These are phyloP conservation scores for Magnolia kwangsiensis DNA, from an alignment of 164 flowering plant genomes.

Conservation along the genomic window DNA sequence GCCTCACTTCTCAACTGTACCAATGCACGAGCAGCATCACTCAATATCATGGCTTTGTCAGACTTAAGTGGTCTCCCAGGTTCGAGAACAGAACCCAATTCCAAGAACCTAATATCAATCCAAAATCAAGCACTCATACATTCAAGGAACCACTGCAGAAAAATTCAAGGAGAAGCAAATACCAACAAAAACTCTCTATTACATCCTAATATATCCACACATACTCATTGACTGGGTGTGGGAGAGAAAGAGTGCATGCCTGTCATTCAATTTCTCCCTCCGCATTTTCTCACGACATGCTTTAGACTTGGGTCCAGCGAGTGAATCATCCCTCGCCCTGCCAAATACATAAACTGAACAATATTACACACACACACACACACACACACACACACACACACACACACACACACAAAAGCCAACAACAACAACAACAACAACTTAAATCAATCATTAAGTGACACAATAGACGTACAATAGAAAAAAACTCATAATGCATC, in stretches of 20 bases:
- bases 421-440: too few relatives aligned
- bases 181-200: neutral
- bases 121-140: neutral
- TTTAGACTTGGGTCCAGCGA: slow-evolving; percentile 24
- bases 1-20: slow-evolving; percentile 53
- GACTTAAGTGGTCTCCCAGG: slow-evolving; percentile 63
- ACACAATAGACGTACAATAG: too few relatives aligned
- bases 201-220: neutral
- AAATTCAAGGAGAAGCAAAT: neutral
- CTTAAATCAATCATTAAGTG: too few relatives aligned
- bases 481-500: neutral
- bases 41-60: slow-evolving; percentile 58
- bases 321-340: slow-evolving; percentile 36
- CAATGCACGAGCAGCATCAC: slow-evolving; percentile 57
- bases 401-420: too few relatives aligned
- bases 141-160: neutral
- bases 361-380: neutral
- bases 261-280: slow-evolving; percentile 49
- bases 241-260: slow-evolving; percentile 23
- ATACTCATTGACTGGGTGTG: neutral
- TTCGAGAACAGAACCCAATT: slow-evolving; percentile 61
- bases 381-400: neutral
- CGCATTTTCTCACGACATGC: slow-evolving; percentile 57
- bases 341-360: neutral
- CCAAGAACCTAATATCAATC: slow-evolving; percentile 44